Evolutionary conservation across 2,329 filamentous ascomycete genomes (phyloP), one percentile per base, ranked within the genome.

Genomic region (Penicillium hordei): DNA sequence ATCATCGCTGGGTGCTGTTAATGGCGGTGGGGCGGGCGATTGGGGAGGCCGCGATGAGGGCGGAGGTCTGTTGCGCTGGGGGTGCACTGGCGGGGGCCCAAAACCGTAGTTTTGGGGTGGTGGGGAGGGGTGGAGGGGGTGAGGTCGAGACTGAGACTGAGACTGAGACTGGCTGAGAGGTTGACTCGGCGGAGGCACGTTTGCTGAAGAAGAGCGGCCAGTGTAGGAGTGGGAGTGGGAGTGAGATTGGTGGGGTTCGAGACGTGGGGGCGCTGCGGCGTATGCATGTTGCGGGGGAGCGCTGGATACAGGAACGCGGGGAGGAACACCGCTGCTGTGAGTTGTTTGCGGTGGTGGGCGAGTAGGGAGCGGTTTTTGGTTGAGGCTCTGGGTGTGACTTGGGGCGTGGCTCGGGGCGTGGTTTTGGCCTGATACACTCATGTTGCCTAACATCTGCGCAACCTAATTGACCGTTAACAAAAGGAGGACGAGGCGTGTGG

Each of bases 11-110:
- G 78, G 67, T 58, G 81, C 59, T 67, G 82, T 55, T 75, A 78
- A 60, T 70, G 78, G 79, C 74, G 68, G 80, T 73, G 79, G 79
- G 62, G 83, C 77, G 60, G 91, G 83, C 65, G 87, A 86, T 64
- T 86, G 84, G 67, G 91, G 85, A 66, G 88, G 84, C 66, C 86
- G 82, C 68, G 85, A 84, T 71, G 79, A 69, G 64, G 85, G 69
- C 65, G 86, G 77, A 65, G 82, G 83, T 40, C 82, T 83, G 57
- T 76, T 79, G 64, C 81, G 81, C 53, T 81, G 79, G 53, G 82
- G 84, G 63, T 78, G 76, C 54, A 70, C 70, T 19, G 81, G 81
- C 3, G 80, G 81, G 10, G 81, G 78, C 0, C 79, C 80, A 19
- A 78, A 79, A 48, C 79, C 78, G 63, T 82, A 81, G 61, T 79